Percentiles rank a stretch among this genome's conserved stretches.
Conservation (phyloP, 1,284 basidiomycete genomes). For the Ustilago vetiveriae region DNA sequence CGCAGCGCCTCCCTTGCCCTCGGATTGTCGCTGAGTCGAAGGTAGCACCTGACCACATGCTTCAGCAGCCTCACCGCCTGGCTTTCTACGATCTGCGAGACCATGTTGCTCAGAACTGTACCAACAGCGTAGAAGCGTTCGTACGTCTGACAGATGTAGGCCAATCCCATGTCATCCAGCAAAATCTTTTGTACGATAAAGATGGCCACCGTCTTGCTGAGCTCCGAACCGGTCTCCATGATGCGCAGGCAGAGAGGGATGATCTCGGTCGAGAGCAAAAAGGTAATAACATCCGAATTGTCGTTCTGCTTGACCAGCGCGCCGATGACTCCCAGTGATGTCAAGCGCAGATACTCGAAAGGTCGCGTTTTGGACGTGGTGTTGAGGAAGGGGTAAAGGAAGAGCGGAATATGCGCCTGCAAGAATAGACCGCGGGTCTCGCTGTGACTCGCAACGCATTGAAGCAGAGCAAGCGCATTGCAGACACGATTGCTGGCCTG, state of each 20-base stretch:
- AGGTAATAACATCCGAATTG: constrained; percentile 98
- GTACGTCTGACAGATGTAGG: constrained; percentile 99
- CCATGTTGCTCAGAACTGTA: constrained; percentile 98
- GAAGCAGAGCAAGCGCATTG: constrained; percentile 95
- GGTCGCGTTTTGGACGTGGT: constrained; percentile 98
- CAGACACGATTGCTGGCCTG: constrained; percentile 99
- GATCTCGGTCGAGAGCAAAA: constrained; percentile 98
- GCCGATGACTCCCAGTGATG: constrained; percentile 96
- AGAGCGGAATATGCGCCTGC: constrained; percentile 92
- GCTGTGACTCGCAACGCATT: constrained; percentile 79
- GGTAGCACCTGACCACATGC: constrained; percentile 97
- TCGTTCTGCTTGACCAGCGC: constrained; percentile 96
- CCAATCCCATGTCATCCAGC: constrained; percentile 94
- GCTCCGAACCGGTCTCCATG: constrained; percentile 99
- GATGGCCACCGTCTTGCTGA: constrained; percentile 99
- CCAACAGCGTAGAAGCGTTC: constrained; percentile 99
- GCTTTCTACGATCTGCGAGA: constrained; percentile 80
- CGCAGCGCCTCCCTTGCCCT: constrained; percentile 95
- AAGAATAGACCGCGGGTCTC: constrained; percentile 65
- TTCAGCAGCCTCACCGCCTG: constrained; percentile 96
- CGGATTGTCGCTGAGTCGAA: constrained; percentile 94
- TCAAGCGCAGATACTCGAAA: constrained; percentile 97
- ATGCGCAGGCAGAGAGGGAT: constrained; percentile 98
- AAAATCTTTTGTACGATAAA: constrained; percentile 99
- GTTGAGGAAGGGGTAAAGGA: constrained; percentile 98